Percentiles rank a stretch among this genome's conserved stretches.
phyloP scores from a whole-genome alignment of 139 green algal genomes.

The Spirogloea muscicola region DNA sequence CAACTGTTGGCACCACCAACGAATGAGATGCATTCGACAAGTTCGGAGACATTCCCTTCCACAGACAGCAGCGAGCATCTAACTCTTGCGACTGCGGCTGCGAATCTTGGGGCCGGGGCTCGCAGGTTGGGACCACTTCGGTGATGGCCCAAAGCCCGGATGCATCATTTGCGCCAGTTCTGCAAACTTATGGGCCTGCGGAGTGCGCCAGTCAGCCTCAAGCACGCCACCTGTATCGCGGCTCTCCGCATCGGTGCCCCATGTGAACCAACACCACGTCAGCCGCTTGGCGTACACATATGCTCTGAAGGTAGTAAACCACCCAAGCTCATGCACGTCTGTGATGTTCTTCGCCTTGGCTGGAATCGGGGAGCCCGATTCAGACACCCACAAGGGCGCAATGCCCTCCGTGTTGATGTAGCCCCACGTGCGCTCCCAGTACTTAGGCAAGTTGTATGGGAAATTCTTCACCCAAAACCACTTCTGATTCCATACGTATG shows the following conservation, averaged over 20 bases:
- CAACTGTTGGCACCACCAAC: too few relatives aligned
- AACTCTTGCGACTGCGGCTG: too few relatives aligned
- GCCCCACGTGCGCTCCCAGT: constrained; percentile 12
- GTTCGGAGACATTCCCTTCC: too few relatives aligned
- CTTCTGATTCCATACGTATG: constrained; percentile 19
- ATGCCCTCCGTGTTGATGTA: background rate
- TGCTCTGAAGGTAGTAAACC: background rate
- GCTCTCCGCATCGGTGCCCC: constrained; percentile 14
- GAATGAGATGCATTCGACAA: too few relatives aligned
- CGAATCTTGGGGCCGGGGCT: too few relatives aligned
- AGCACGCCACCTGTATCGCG: constrained; percentile 33
- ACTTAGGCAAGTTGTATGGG: constrained; percentile 3
- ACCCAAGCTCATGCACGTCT: background rate
- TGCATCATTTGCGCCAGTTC: too few relatives aligned
- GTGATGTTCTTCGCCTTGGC: background rate
- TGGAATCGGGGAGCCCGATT: constrained; percentile 15
- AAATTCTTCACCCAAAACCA: constrained; percentile 6
- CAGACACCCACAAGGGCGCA: constrained; percentile 23
- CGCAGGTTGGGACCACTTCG: too few relatives aligned
- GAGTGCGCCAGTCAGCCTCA: constrained; percentile 23
- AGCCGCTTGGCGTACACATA: constrained; percentile 2
- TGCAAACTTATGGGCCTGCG: too few relatives aligned
- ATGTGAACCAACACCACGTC: constrained; percentile 12
- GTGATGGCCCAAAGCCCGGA: too few relatives aligned
- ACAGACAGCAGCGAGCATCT: too few relatives aligned